Base-by-base conservation (phyloP, 192 early-diverging fungal species). In the Haplosporangium gracile region DNA sequence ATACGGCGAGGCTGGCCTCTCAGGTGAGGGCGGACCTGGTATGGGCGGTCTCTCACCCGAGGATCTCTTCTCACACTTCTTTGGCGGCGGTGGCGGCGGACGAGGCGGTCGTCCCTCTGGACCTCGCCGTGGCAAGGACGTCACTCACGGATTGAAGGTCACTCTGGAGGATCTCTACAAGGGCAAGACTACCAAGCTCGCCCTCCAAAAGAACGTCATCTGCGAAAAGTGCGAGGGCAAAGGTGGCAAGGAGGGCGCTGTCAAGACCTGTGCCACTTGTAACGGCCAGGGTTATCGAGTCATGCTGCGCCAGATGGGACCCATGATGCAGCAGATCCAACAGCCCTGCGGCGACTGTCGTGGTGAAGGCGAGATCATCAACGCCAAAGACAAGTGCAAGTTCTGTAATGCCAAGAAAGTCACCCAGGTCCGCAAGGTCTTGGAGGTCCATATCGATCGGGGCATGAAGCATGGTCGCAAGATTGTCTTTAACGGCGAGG, bases 311-410 rank as follows among this genome's bases (percentile, higher is more conserved):
- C 97, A 99, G 82, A 95, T 99, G 90, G 98, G 98, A 39, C 98
- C 98, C 34, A 98, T 99, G 98, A 94, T 99, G 70, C 98, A 99
- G 92, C 98, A 99, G 90, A 96, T 99, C 90, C 98, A 99, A 89
- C 96, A 98, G 87, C 93, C 96, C 34, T 99, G 98, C 89, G 89
- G 89, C 40, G 93, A 94, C 51, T 99, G 98, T 89, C 88, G 92
- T 68, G 98, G 97, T 70, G 92, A 93, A 69, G 98, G 98, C 74
- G 94, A 97, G 83, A 92, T 95, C 78, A 97, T 99, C 75, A 92
- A 94, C 69, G 93, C 95, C 53, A 97, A 97, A 88, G 93, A 96
- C 90, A 90, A 94, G 74, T 99, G 98, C 93, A 95, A 93, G 81
- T 78, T 89, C 57, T 99, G 98, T 91, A 89, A 93, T 49, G 98